phyloP scores from a whole-genome alignment of 2,329 filamentous ascomycete species.

The Myriosclerotinia curreyana region DNA sequence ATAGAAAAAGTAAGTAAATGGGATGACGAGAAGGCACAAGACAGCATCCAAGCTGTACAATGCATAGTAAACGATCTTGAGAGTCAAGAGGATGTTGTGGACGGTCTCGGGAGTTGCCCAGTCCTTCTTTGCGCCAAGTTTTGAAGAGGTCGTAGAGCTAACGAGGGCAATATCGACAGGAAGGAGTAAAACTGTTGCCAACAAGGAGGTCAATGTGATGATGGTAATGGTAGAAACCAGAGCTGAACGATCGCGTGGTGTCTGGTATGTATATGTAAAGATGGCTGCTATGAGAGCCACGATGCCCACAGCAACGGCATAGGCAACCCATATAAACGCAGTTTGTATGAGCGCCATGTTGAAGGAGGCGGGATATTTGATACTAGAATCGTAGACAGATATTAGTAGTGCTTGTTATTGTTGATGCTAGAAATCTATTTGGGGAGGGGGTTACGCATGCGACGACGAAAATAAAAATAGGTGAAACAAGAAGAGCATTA shows the following conservation, averaged over 20 bases:
- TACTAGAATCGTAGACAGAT: not conserved
- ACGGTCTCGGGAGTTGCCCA: constrained; percentile 87
- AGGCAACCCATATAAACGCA: constrained; percentile 92
- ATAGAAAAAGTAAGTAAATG: constrained; percentile 97
- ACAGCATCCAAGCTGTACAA: constrained; percentile 90
- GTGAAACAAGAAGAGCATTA: not conserved
- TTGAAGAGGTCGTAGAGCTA: constrained; percentile 76
- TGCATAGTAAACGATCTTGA: constrained; percentile 88
- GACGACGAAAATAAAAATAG: not conserved
- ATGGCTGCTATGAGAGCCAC: constrained; percentile 74
- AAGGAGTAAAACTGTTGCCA: constrained; percentile 87
- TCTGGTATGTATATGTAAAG: constrained; percentile 90
- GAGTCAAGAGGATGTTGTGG: constrained; percentile 70
- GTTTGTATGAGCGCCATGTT: constrained; percentile 66
- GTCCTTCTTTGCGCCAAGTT: constrained; percentile 80
- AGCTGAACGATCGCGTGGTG: constrained; percentile 78
- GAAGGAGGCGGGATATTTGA: constrained; percentile 7
- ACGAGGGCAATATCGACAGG: constrained; percentile 95
- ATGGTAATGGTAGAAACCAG: constrained; percentile 82
- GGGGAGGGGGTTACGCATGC: not conserved
- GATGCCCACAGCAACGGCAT: constrained; percentile 75
- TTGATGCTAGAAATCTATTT: not conserved
- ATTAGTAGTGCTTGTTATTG: constrained; percentile 3
- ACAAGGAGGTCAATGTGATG: constrained; percentile 78
- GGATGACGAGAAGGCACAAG: constrained; percentile 83